Evolutionary conservation across 2,329 filamentous ascomycete genomes (phyloP), one percentile per base, ranked within the genome.

Genomic region (Fusarium palustre): DNA sequence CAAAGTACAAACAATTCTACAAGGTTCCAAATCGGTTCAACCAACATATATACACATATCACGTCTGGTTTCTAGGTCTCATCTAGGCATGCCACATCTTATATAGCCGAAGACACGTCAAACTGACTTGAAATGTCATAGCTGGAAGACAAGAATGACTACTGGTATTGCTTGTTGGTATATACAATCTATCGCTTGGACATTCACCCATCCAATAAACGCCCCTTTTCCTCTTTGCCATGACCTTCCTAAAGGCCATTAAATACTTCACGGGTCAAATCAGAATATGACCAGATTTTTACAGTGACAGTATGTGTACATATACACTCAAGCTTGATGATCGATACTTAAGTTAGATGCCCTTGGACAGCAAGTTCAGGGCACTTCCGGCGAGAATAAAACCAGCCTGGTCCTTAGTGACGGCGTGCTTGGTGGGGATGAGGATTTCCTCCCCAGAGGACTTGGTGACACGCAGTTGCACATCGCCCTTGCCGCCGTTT

Each of bases 371-470:
- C 79, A 98, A 78, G 81, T 99, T 99, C 81, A 99, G 80, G 42
- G 96, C 96, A 79, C 93, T 97, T 5, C 96, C 96, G 1, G 96
- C 96, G 52, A 99, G 84, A 69, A 99, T 93, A 77, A 98, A 99
- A 1, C 87, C 90, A 65, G 92, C 92, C 85, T 99, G 96, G 79
- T 97, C 96, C 82, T 91, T 87, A 77, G 90, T 97, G 66, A 99
- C 86, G 15, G 92, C 93, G 79, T 97, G 95, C 81, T 90, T 92
- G n/a, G 94, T 94, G 48, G 88, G 87, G 62, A 99, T 87, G 39
- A 87, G 78, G 49, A 92, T 79, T 78, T 88, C 87, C 77, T 91
- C 88, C 11, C 92, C 92, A 31, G 80, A 82, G 68, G 77, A 76
- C 74, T 83, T 83, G 81, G 89, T 93, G 67, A 94, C 88, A 68